These are phyloP conservation scores for Rhynchosporium agropyri DNA, from an alignment of 2,329 filamentous ascomycete species.

Conservation along the genomic window DNA sequence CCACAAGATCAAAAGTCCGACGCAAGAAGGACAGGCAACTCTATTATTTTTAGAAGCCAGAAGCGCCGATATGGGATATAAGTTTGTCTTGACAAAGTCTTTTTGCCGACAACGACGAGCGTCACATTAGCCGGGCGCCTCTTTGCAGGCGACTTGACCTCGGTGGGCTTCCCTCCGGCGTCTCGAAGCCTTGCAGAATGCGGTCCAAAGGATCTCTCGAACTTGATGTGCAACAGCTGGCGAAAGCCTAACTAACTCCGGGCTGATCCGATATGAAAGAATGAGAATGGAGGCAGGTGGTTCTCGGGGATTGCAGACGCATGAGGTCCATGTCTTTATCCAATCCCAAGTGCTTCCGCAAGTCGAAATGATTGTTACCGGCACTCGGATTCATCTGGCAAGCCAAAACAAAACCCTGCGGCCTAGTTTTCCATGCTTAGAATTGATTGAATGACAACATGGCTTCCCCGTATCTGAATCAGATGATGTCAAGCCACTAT, in stretches of 20 bases:
- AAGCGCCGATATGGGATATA: constrained; percentile 1
- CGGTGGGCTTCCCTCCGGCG: neutral
- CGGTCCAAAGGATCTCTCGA: neutral
- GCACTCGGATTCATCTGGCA: neutral
- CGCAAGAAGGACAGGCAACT: neutral
- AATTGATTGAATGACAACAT: neutral
- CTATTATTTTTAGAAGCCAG: neutral
- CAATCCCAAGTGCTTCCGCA: neutral
- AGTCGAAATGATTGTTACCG: neutral
- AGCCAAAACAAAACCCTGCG: constrained; percentile 6
- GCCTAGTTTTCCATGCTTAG: neutral
- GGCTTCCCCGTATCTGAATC: neutral
- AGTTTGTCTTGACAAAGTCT: neutral
- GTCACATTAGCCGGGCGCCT: constrained; percentile 10
- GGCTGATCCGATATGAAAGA: neutral
- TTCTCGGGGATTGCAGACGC: too few species aligned
- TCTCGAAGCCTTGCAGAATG: constrained; percentile 3
- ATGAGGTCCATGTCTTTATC: neutral
- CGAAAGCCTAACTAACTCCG: neutral
- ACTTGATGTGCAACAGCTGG: constrained; percentile 9
- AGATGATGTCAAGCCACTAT: neutral
- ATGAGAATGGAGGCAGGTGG: neutral
- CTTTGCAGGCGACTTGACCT: constrained; percentile 13
- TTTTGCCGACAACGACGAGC: constrained; percentile 1
- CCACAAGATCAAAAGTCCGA: neutral